These are phyloP conservation scores for Ogataea wickerhamii DNA, from an alignment of 805 yeast genomes.

Conservation along the genomic window DNA sequence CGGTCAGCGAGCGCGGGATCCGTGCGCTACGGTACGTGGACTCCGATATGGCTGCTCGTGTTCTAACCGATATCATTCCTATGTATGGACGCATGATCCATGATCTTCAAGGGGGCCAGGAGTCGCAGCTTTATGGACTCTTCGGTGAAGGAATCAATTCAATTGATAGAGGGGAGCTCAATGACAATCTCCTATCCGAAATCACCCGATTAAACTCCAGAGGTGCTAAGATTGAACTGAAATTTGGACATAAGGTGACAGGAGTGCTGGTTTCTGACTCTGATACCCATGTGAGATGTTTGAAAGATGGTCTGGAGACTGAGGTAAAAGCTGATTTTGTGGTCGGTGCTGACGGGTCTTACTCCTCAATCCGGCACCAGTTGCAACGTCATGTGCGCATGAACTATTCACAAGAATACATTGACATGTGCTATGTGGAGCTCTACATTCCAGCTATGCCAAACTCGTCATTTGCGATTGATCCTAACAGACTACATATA, in stretches of 20 bases:
- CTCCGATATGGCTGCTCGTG: conserved; percentile 48
- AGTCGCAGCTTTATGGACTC: conserved; percentile 72
- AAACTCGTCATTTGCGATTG: conserved; percentile 44
- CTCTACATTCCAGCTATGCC: conserved; percentile 63
- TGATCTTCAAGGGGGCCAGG: conserved; percentile 56
- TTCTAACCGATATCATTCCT: conserved; percentile 66
- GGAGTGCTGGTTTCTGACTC: conserved; percentile 35
- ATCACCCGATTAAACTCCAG: conserved; percentile 39
- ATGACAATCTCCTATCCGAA: conserved; percentile 62
- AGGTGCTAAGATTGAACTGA: conserved; percentile 34
- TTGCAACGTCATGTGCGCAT: conserved; percentile 64
- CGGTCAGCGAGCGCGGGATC: conserved; percentile 84
- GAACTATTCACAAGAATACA: conserved; percentile 71
- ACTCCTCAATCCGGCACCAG: conserved; percentile 66
- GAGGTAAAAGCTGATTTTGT: conserved; percentile 49
- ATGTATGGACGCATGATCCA: conserved; percentile 93
- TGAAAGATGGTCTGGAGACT: conserved; percentile 3
- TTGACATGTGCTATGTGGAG: conserved; percentile 82
- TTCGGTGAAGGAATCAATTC: conserved; percentile 83
- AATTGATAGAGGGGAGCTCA: conserved; percentile 71
- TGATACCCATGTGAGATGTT: conserved; percentile 9
- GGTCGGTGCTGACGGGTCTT: conserved; percentile 86
- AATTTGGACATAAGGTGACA: conserved; percentile 56
- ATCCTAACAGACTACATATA: conserved; percentile 79
- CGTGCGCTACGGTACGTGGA: conserved; percentile 64